Base-by-base conservation (phyloP, 2,329 filamentous ascomycete species). In the Erysiphe neolycopersici region DNA sequence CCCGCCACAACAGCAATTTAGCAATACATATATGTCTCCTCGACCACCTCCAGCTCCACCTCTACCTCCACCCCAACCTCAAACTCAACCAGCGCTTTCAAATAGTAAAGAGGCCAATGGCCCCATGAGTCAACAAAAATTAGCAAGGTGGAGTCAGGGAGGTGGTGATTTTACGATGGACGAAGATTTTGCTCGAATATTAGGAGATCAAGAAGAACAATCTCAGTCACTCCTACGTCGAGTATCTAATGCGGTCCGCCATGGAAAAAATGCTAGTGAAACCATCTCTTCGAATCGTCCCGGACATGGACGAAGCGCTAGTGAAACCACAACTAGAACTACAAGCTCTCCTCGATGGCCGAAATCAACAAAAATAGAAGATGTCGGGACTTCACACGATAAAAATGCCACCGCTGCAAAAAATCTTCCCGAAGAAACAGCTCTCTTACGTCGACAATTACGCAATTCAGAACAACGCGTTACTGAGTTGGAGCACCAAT, bases 101-200 rank as follows among this genome's bases (percentile, higher is more conserved):
- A 43, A 46, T 2, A 53, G 62, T 32, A 69, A 69, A 48, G 69
- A 71, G 41, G 62, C 69, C 17, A 56, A 56, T 45, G 54, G 53
- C 13, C 43, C 36, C 5, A 50, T 52, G n/a, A 50, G 60, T 35
- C 80, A 77, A 10, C 75, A 78, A 10, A 75, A 74, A 52, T 63
- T 82, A 48, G 72, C 78, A 50, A 68, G 76, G 53, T 81, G 71
- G 71, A 92, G 79, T 59, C 41, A 42, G 18, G 69, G 71, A 38
- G 82, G 81, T 43, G 82, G 76, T 44, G 84, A 92, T 50, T 89
- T 94, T 55, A 89, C 79, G 47, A 75, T 93, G 76, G 87, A 95
- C 50, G 85, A 94, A 59, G 89, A 95, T 56, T 83, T 94, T 73
- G 79, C 81, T 44, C 77, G 85, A 45, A 87, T 94, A 46, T 66